A percentile compares a stretch with the other conserved stretches of the same genome.
Conservation (phyloP, 2,329 filamentous ascomycete genomes). For the Cadophora sp. region DNA sequence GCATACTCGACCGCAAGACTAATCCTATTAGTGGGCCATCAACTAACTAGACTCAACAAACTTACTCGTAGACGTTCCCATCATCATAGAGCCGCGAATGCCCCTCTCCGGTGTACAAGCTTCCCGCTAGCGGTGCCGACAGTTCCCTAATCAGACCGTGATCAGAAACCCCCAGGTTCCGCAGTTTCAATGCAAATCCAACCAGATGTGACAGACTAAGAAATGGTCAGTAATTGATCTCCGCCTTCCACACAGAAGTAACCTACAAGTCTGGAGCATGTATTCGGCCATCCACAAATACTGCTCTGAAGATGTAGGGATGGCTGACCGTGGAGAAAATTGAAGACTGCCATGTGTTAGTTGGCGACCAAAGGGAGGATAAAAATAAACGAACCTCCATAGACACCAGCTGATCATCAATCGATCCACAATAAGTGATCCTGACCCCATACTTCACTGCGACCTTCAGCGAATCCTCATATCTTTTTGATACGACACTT, state of each 20-base stretch:
- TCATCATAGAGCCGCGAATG: conserved; percentile 96
- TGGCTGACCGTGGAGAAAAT: conserved; percentile 86
- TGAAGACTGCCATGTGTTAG: conserved; percentile 65
- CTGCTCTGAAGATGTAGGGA: conserved; percentile 93
- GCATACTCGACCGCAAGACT: conserved; percentile 75
- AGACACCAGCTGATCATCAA: conserved; percentile 95
- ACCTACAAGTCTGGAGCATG: conserved; percentile 87
- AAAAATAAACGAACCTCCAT: conserved; percentile 69
- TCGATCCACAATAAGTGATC: conserved; percentile 89
- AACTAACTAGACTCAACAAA: conserved; percentile 26
- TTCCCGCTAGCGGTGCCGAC: conserved; percentile 86
- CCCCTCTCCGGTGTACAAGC: conserved; percentile 88
- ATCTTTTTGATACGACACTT: conserved; percentile 82
- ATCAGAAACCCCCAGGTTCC: conserved; percentile 91
- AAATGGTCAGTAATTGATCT: neutral
- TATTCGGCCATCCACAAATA: conserved; percentile 91
- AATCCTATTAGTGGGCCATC: conserved; percentile 21
- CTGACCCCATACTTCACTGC: conserved; percentile 81
- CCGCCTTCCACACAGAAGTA: neutral
- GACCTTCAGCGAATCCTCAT: conserved; percentile 76
- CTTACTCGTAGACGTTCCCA: conserved; percentile 78
- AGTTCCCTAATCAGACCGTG: conserved; percentile 93
- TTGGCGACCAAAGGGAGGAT: conserved; percentile 23
- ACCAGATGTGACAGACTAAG: conserved; percentile 82
- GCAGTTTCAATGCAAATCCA: conserved; percentile 90